Percentiles rank a stretch among this genome's conserved stretches.
phyloP scores from a whole-genome alignment of 768 basidiomycete genomes.

The Amanita molliuscula region DNA sequence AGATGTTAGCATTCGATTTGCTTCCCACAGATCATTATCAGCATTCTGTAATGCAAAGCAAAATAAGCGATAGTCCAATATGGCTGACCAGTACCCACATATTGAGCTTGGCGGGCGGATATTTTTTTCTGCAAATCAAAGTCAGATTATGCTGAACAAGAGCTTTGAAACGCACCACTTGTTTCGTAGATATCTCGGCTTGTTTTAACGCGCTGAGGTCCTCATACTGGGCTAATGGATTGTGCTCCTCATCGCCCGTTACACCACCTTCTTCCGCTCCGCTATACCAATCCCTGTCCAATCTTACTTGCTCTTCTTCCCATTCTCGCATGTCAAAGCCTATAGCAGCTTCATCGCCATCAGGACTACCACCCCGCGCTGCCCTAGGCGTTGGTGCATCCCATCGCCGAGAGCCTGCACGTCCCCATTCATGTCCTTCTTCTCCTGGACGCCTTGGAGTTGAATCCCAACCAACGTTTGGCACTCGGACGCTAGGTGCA shows the following conservation, averaged over 20 bases:
- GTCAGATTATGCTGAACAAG: slow-evolving; percentile 11
- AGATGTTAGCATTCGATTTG: slow-evolving; percentile 93
- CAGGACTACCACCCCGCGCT: slow-evolving; percentile 57
- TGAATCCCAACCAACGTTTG: slow-evolving; percentile 91
- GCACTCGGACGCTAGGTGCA: slow-evolving; percentile 79
- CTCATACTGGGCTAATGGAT: slow-evolving; percentile 89
- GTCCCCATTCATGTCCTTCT: slow-evolving; percentile 58
- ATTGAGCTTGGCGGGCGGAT: slow-evolving; percentile 93
- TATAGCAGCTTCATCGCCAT: slow-evolving; percentile 51
- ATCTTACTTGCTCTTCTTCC: slow-evolving; percentile 90
- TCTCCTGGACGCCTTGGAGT: slow-evolving; percentile 60
- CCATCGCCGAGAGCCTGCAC: slow-evolving; percentile 49
- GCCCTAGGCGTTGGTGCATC: slow-evolving; percentile 78
- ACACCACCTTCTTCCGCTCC: slow-evolving; percentile 82
- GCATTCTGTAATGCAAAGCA: slow-evolving; percentile 53
- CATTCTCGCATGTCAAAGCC: slow-evolving; percentile 79
- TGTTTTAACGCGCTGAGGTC: slow-evolving; percentile 63
- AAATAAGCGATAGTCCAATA: slow-evolving; percentile 9
- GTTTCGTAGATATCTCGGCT: slow-evolving; percentile 67
- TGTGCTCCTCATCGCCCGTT: slow-evolving; percentile 86
- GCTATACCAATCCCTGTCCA: slow-evolving; percentile 96
- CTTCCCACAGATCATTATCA: slow-evolving; percentile 98
- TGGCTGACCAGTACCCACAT: slow-evolving; percentile 39
- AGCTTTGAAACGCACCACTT: slow-evolving; percentile 40
- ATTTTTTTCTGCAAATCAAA: slow-evolving; percentile 57